A percentile compares a stretch with the other conserved stretches of the same genome.
These are phyloP conservation scores for Paramicrosporidium saccamoebae DNA, from an alignment of 371 early-diverging fungal genomes.

Conservation along the genomic window DNA sequence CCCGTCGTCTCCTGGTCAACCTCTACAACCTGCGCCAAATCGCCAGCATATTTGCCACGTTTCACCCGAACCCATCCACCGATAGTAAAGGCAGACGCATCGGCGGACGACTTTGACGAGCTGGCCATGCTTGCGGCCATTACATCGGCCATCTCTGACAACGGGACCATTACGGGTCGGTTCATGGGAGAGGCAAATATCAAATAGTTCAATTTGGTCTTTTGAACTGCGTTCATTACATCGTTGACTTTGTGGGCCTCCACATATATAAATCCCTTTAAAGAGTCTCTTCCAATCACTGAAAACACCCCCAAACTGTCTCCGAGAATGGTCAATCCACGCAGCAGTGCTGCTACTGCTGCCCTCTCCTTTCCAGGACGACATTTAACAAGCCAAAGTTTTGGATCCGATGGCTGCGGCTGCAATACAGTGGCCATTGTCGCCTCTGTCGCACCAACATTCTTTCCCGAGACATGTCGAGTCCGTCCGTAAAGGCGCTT, in stretches of 20 bases:
- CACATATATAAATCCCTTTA: conserved; percentile 82
- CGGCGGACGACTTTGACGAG: conserved; percentile 1
- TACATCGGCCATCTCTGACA: conserved; percentile 80
- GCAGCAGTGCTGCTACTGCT: conserved; percentile 39
- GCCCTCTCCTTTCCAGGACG: conserved; percentile 66
- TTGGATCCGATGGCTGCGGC: conserved; percentile 63
- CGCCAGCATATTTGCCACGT: conserved; percentile 81
- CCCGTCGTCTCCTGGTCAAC: too few species aligned
- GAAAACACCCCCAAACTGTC: conserved; percentile 28
- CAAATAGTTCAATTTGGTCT: conserved; percentile 28
- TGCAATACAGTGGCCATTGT: conserved; percentile 44
- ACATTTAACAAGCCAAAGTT: conserved; percentile 74
- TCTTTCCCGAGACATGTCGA: conserved; percentile 7
- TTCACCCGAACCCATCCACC: conserved; percentile 73
- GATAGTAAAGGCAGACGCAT: conserved; percentile 21
- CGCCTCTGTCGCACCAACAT: conserved; percentile 18
- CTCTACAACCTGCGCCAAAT: conserved; percentile 64
- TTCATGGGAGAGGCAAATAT: conserved; percentile 31
- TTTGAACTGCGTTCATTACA: conserved; percentile 15
- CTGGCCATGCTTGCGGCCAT: conserved; percentile 18
- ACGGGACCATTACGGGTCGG: conserved; percentile 59
- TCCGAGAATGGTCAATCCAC: conserved; percentile 27
- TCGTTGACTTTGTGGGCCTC: conserved; percentile 59
- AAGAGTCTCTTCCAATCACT: conserved; percentile 48
- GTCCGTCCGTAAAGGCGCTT: conserved; percentile 39